Base-by-base conservation (phyloP, 768 basidiomycete genomes). In the Leccinum longicurvipes region DNA sequence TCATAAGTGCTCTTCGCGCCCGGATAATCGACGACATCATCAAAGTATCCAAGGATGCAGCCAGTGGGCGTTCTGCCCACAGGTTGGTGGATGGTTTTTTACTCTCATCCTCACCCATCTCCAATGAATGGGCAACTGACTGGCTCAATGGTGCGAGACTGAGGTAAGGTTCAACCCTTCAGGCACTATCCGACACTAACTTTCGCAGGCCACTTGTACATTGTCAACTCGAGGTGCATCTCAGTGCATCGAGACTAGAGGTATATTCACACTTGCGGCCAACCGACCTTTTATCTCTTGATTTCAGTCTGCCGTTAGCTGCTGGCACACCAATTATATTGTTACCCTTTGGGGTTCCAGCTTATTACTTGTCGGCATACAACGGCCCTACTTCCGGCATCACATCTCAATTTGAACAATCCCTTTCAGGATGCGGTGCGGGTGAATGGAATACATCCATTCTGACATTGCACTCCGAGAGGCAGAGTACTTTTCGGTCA, bases 301-400 rank as follows among this genome's bases (percentile, higher is more conserved):
- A 59, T 55, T 47, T 55, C 29, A 47, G 47, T 24, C 69, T 79
- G 12, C 80, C 83, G 21, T 66, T 82, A 17, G 67, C 78, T 25
- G 68, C 82, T 10, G 89, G 89, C 9, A 78, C 84, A 11, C 88
- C 89, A 9, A 84, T 92, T 50, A 78, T 76, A 10, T 75, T 93
- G 4, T 76, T 91, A 19, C 90, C 90, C 5, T 79, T 83, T 57
- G 85, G 81, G 28, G 83, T 81, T 4, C 88, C 90, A 2, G 89
- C 89, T 3, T 88, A 85, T 69, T 88, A 81, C 60, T 74, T 91
- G 39, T 77, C 83, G n/a, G 69, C 74, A n/a, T 92, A 90, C 63
- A 75, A 75, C 15, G 91, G 87, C 21, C 84, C 88, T 28, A 82
- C 82, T 8, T 76, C 83, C 10, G 82, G 77, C 2, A 74, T 90